Evolutionary conservation across 2,329 filamentous ascomycete species (phyloP).

Genomic region (Aspergillus sp.): DNA sequence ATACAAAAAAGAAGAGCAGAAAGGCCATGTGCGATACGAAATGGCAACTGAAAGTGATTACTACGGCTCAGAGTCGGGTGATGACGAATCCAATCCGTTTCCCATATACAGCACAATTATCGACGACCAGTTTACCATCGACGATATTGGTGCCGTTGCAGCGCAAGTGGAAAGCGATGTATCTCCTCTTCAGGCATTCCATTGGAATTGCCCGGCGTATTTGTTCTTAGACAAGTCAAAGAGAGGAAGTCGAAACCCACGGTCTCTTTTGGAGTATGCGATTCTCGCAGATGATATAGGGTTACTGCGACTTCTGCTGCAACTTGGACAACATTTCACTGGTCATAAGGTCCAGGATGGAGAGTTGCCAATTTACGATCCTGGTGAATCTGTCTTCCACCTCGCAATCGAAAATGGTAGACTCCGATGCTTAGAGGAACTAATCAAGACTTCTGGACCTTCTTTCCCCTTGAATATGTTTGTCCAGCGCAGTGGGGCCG

Average conservation of each 20-base stretch:
- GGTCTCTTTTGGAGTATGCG: slow-evolving; percentile 41
- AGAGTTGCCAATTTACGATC: slow-evolving; percentile 5
- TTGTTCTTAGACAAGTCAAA: slow-evolving; percentile 15
- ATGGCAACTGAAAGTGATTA: slow-evolving; percentile 30
- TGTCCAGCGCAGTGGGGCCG: slow-evolving; percentile 62
- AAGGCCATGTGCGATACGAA: slow-evolving; percentile 39
- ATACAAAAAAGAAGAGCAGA: slow-evolving; percentile 57
- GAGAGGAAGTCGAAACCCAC: background rate
- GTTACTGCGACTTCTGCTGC: slow-evolving; percentile 58
- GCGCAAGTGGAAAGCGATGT: slow-evolving; percentile 65
- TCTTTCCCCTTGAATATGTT: slow-evolving; percentile 68
- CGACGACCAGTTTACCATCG: slow-evolving; percentile 69
- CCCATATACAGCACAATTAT: slow-evolving; percentile 52
- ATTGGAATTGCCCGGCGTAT: slow-evolving; percentile 34
- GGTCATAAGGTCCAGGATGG: slow-evolving; percentile 3
- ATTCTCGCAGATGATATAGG: slow-evolving; percentile 53
- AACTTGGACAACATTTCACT: slow-evolving; percentile 39
- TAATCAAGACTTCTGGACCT: slow-evolving; percentile 65
- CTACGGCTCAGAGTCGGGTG: slow-evolving; percentile 3
- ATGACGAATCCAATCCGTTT: slow-evolving; percentile 25
- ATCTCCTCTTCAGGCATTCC: slow-evolving; percentile 55
- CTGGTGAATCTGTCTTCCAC: slow-evolving; percentile 31
- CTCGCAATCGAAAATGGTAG: slow-evolving; percentile 44
- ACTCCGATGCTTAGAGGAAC: slow-evolving; percentile 42
- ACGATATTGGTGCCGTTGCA: slow-evolving; percentile 68